Evolutionary conservation across 345 rosid genomes (phyloP), one percentile per base, ranked within the genome.

Genomic region (Acer yangbiense): DNA sequence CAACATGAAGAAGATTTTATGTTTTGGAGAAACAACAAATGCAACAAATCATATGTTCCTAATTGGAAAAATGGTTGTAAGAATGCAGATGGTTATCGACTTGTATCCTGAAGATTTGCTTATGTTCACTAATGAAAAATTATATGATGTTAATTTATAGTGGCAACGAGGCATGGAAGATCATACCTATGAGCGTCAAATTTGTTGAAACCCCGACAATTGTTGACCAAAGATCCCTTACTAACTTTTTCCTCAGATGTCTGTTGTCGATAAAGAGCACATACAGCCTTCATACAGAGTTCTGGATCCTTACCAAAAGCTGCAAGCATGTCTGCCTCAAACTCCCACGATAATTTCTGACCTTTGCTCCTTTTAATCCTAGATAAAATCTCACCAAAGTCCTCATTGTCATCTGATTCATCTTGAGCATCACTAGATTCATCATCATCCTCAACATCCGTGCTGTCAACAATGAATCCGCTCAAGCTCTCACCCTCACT

Each of bases 201-300:
- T 85, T 83, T 86, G 86, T 84, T 94, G 83, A 92, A 94, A 70
- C 98, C 97, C 10, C 91, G 87, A 65, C 77, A 73, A 69, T 94
- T 94, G 52, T 4, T 4, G 72, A 81, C 20, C 12, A 83, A 48
- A 18, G 91, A 75, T 79, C 75, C 87, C 78, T 85, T 87, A 1
- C 52, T 27, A 46, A 16, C n/a, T 75, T 83, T 82, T 78, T 94
- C 95, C 43, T 82, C 97, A 7, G 76, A 73, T 55, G 94, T 91
- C 80, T 91, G 97, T 73, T 86, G 88, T 63, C 92, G 73, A 72
- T 87, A 91, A 14, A 93, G 83, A 65, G 90, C 97, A 73, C 97
- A 91, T 29, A 91, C 97, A 57, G 97, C 97, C 78, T 79, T 91
- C 95, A 93, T 90, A 83, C 98, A 94, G 18, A 90, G 87, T 78